Percentiles rank a stretch among this genome's conserved stretches.
Evolutionary conservation across 768 basidiomycete genomes (phyloP).

Genomic region (Rhodotorula kratochvilovae): DNA sequence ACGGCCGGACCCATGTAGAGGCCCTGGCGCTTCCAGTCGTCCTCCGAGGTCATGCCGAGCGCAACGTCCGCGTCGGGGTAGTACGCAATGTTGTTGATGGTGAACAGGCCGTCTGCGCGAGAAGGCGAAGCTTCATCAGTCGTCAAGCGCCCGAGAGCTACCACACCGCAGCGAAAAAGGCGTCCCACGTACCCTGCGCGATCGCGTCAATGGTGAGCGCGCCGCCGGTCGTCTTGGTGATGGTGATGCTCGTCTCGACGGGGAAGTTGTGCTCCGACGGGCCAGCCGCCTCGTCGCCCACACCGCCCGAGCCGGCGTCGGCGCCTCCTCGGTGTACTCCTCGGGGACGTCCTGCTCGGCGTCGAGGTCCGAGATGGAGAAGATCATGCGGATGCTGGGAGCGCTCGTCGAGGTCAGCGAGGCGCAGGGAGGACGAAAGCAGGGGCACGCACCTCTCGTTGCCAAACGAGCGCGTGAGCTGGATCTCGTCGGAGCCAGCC

Average conservation of each 20-base stretch:
- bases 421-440: neutral
- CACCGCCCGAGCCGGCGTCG: conserved; percentile 44
- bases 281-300: conserved; percentile 45
- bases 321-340: conserved; percentile 41
- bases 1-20: conserved; percentile 89
- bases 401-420: too few relatives aligned
- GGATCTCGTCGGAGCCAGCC: conserved; percentile 72
- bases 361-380: conserved; percentile 86
- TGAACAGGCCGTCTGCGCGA: conserved; percentile 61
- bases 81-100: conserved; percentile 84
- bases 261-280: conserved; percentile 55
- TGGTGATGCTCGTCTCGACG: conserved; percentile 70
- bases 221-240: conserved; percentile 67
- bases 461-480: conserved; percentile 75
- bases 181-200: conserved; percentile 52
- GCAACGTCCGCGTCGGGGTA: conserved; percentile 70
- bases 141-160: neutral
- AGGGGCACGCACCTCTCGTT: conserved; percentile 69
- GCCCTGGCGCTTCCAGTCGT: conserved; percentile 88
- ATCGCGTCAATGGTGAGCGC: conserved; percentile 73
- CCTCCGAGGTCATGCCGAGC: conserved; percentile 73
- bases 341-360: conserved; percentile 48
- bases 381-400: conserved; percentile 74
- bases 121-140: neutral
- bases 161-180: neutral